Conservation (phyloP, 805 yeast genomes). For the Candida namnaoensis region DNA sequence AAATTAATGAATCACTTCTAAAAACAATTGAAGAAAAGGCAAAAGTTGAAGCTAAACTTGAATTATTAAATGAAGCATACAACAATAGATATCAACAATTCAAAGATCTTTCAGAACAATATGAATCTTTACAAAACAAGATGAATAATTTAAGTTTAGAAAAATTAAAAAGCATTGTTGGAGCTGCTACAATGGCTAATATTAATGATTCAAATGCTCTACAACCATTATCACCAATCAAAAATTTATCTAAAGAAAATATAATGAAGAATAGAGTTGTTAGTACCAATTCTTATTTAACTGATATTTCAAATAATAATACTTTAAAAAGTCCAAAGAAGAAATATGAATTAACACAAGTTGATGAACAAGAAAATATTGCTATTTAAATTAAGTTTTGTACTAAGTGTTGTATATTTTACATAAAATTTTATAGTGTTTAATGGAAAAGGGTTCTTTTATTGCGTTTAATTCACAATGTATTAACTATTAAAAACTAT, state of each 20-base stretch:
- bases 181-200: slow-evolving; percentile 9
- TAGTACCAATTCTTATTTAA: slow-evolving; percentile 19
- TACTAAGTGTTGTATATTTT: no score
- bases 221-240: background rate
- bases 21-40: slow-evolving; percentile 10
- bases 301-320: background rate
- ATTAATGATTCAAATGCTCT: background rate
- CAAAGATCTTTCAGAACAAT: slow-evolving; percentile 18
- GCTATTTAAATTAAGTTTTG: no score
- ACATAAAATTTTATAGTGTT: no score
- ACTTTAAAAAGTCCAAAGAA: no score
- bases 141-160: slow-evolving; percentile 18
- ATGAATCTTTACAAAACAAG: slow-evolving; percentile 13
- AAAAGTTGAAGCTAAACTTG: slow-evolving; percentile 11
- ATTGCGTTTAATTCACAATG: no score
- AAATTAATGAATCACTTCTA: slow-evolving; percentile 3
- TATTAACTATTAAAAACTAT: no score
- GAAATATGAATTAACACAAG: background rate
- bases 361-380: background rate
- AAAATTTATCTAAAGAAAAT: slow-evolving; percentile 1
- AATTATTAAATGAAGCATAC: slow-evolving; percentile 16
- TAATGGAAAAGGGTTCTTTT: no score
- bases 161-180: slow-evolving; percentile 18
- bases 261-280: slow-evolving; percentile 9
- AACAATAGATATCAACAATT: slow-evolving; percentile 17